These are phyloP conservation scores for Botrytis paeoniae DNA, from an alignment of 2,329 filamentous ascomycete genomes.

Conservation along the genomic window DNA sequence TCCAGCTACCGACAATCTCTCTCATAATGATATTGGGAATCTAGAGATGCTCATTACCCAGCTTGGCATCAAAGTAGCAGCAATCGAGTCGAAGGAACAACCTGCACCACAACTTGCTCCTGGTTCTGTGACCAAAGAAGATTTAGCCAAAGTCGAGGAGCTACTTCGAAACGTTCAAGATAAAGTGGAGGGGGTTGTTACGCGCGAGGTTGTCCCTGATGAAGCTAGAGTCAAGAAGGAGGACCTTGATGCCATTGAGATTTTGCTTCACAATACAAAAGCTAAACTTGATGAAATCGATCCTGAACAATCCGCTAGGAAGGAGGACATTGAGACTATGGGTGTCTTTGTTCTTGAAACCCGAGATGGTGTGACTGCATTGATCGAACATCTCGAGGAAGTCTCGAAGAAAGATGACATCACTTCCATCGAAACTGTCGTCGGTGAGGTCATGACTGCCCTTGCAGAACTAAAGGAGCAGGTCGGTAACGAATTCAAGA, in stretches of 20 bases:
- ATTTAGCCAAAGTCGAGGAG: conserved; percentile 54
- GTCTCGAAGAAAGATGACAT: conserved; percentile 77
- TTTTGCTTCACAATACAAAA: conserved; percentile 84
- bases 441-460: conserved; percentile 71
- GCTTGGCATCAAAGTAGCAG: conserved; percentile 79
- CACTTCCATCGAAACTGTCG: conserved; percentile 69
- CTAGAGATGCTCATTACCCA: conserved; percentile 81
- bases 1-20: conserved; percentile 52
- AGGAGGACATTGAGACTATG: conserved; percentile 56
- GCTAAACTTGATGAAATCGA: conserved; percentile 81
- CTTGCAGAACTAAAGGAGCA: conserved; percentile 68
- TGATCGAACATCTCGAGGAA: conserved; percentile 66
- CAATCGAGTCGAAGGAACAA: conserved; percentile 58
- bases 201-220: conserved; percentile 39
- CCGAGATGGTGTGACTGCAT: conserved; percentile 65
- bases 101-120: conserved; percentile 42
- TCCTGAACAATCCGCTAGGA: conserved; percentile 65
- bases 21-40: conserved; percentile 75
- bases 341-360: conserved; percentile 66
- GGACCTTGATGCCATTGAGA: conserved; percentile 88
- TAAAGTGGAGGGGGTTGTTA: conserved; percentile 51
- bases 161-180: conserved; percentile 55
- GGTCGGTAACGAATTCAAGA: conserved; percentile 43
- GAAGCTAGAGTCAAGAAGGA: conserved; percentile 66
- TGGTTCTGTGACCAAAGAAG: conserved; percentile 49